These are phyloP conservation scores for Didymella keratinophila DNA, from an alignment of 2,329 filamentous ascomycete genomes.

Conservation along the genomic window DNA sequence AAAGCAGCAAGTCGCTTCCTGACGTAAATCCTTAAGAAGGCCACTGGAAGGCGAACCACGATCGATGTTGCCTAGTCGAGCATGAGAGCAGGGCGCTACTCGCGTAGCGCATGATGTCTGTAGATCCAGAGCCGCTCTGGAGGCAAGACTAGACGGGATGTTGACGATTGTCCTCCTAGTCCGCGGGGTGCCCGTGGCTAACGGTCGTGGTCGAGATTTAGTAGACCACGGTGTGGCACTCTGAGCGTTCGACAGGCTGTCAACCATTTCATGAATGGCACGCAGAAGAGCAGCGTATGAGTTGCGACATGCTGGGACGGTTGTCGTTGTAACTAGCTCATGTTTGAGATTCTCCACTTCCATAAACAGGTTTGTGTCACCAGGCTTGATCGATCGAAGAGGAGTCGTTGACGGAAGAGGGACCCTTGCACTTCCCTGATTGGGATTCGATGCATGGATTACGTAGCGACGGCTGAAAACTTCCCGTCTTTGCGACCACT, in stretches of 20 bases:
- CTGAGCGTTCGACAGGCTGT: neutral
- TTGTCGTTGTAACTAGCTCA: neutral
- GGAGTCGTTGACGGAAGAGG: slow-evolving; percentile 12
- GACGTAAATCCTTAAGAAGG: slow-evolving; percentile 9
- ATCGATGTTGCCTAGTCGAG: slow-evolving; percentile 2
- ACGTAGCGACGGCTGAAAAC: slow-evolving; percentile 7
- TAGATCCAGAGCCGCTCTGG: slow-evolving; percentile 7
- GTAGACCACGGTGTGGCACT: neutral
- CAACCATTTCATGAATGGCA: neutral
- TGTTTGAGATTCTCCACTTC: neutral
- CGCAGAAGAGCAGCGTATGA: neutral
- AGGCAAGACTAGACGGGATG: slow-evolving; percentile 8
- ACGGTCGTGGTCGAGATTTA: neutral
- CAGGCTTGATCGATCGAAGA: neutral
- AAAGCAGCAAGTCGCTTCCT: slow-evolving; percentile 8
- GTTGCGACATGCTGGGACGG: neutral
- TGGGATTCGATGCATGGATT: slow-evolving; percentile 2
- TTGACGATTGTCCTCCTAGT: slow-evolving; percentile 1
- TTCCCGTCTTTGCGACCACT: neutral
- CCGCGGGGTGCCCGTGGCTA: neutral
- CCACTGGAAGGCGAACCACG: slow-evolving; percentile 6
- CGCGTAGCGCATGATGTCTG: slow-evolving; percentile 3
- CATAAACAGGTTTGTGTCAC: slow-evolving; percentile 8
- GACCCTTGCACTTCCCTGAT: slow-evolving; percentile 13
- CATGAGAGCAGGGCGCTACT: neutral